phyloP scores from a whole-genome alignment of 2,329 filamentous ascomycete genomes.

The Zarea fungicola region DNA sequence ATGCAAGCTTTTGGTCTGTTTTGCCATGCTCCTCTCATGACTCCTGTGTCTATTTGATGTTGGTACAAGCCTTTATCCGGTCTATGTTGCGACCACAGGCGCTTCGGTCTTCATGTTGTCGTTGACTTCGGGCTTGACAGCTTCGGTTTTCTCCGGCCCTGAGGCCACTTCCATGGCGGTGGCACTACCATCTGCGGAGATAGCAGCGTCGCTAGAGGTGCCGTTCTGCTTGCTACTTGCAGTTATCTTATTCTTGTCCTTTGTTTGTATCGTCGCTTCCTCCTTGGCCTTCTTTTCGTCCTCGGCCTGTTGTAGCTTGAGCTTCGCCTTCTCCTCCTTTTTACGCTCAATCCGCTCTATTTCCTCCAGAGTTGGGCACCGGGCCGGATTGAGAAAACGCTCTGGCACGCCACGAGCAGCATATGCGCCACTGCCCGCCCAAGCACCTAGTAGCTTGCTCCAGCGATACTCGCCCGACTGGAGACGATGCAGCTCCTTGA shows the following conservation, averaged over 20 bases:
- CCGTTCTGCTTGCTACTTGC: background rate
- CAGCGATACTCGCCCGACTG: constrained; percentile 71
- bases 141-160: no score
- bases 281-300: constrained; percentile 17
- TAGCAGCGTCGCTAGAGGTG: background rate
- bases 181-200: background rate
- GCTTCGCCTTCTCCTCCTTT: constrained; percentile 18
- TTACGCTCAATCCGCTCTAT: constrained; percentile 20
- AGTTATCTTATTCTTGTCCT: background rate
- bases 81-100: background rate
- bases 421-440: constrained; percentile 63
- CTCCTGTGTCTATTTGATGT: background rate
- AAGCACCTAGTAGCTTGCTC: constrained; percentile 76
- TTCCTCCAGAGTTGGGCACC: constrained; percentile 15
- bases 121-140: no score
- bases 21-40: background rate
- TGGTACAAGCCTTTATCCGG: background rate
- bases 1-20: no score
- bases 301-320: constrained; percentile 11
- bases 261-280: constrained; percentile 14
- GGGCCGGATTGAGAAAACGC: constrained; percentile 54
- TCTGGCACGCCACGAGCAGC: constrained; percentile 75
- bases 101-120: background rate
- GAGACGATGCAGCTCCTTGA: constrained; percentile 73
- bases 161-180: background rate